These are phyloP conservation scores for Flaveria floridana DNA, from an alignment of 140 eudicot genomes.

Conservation along the genomic window DNA sequence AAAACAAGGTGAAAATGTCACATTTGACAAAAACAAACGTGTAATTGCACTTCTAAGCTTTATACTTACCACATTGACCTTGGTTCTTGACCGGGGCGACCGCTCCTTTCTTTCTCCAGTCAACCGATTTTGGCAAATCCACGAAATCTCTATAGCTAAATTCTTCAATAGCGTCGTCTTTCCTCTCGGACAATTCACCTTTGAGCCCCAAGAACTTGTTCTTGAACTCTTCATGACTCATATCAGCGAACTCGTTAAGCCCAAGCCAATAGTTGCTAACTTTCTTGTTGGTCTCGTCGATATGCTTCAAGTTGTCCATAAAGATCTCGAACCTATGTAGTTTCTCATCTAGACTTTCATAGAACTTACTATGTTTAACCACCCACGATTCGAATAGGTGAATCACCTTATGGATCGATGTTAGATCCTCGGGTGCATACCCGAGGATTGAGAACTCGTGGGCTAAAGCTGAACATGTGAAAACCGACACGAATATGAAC, in stretches of 20 bases:
- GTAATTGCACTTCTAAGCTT: background rate
- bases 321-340: conserved; percentile 61
- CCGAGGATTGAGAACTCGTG: conserved; percentile 62
- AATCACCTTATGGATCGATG: conserved; percentile 45
- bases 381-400: conserved; percentile 57
- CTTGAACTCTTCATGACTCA: conserved; percentile 61
- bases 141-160: conserved; percentile 46
- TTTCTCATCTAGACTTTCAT: conserved; percentile 52
- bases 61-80: conserved; percentile 59
- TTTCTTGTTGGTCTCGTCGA: conserved; percentile 61
- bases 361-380: conserved; percentile 45
- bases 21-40: background rate
- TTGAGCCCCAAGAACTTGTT: conserved; percentile 54
- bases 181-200: conserved; percentile 35
- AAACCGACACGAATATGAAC: conserved; percentile 28
- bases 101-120: conserved; percentile 76
- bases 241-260: conserved; percentile 64
- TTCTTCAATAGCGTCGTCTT: conserved; percentile 29
- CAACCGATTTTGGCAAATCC: conserved; percentile 55
- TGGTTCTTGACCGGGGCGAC: conserved; percentile 68
- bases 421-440: conserved; percentile 55
- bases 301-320: conserved; percentile 62
- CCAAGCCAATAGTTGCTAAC: conserved; percentile 63
- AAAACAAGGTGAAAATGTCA: background rate
- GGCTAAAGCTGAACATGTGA: conserved; percentile 37